These are phyloP conservation scores for Pittosporum tobira DNA, from an alignment of 129 eudicot genomes.

Conservation along the genomic window DNA sequence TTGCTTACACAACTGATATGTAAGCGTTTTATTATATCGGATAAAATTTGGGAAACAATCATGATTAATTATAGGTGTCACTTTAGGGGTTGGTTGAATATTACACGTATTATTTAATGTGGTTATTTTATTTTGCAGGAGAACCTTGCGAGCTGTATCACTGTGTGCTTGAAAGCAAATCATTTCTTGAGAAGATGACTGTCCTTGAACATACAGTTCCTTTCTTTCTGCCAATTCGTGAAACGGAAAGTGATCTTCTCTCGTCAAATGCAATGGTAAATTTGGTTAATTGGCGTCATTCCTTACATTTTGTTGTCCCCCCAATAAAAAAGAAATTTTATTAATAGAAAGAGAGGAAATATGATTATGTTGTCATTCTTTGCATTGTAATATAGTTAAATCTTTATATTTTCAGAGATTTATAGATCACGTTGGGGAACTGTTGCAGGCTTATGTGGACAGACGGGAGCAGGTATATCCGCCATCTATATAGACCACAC, in stretches of 20 bases:
- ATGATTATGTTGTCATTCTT: neutral
- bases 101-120: too few relatives aligned
- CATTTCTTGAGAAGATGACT: constrained; percentile 94
- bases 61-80: too few relatives aligned
- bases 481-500: too few relatives aligned
- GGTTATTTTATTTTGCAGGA: constrained; percentile 34
- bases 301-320: neutral
- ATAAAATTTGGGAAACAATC: too few relatives aligned
- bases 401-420: constrained; percentile 47
- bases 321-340: too few relatives aligned
- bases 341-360: too few relatives aligned
- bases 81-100: too few relatives aligned
- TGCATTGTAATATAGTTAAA: neutral
- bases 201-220: constrained; percentile 86
- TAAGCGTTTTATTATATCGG: too few relatives aligned
- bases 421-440: constrained; percentile 82
- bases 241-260: constrained; percentile 72
- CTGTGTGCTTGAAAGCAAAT: constrained; percentile 97
- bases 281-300: neutral
- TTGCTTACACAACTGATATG: too few relatives aligned
- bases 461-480: constrained; percentile 89
- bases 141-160: constrained; percentile 85
- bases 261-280: constrained; percentile 90
- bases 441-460: constrained; percentile 87
- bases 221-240: constrained; percentile 84